Base-by-base conservation (phyloP, 169 alveolate species). In the Cryptosporidium andersoni region DNA sequence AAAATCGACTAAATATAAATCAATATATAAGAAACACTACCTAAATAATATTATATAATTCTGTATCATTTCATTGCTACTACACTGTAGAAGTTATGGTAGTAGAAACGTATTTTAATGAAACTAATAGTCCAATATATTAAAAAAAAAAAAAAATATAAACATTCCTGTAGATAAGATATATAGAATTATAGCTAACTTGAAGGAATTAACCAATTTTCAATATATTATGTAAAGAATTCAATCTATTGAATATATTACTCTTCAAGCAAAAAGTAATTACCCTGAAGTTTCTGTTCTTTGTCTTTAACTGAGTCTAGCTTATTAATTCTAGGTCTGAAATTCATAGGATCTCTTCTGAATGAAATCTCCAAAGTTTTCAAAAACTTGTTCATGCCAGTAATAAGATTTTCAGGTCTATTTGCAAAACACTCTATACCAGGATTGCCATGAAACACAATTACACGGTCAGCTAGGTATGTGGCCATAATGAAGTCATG, bases 401-500 rank as follows among this genome's bases (percentile, higher is more conserved):
- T 88, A 53, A 96, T 92, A 80, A 96, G 88, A 36, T 93, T 92
- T 88, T 95, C 94, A 16, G 99, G 99, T 4, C 95, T 48, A 40
- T 81, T 82, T 8, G 97, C 96, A 52, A 62, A 81, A 80, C 98
- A 93, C 39, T 95, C 95, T 51, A 92, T 92, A 74, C 99, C 99
- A 1, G 99, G 99, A 37, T 92, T 89, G 0, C 99, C 99, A 51
- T 96, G 99, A 89, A 95, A 98, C 48, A 98, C 99, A 16, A 98
- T 95, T 64, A 98, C 99, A 51, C 99, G 96, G 89, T 98, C 99
- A 47, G 99, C 99, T 58, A 98, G 92, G 92, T 98, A 98, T 16
- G 99, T 97, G 40, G 99, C 99, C 99, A 98, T 98, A 91, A 98
- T 98, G 91, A 98, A 98, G 89, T 98, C 99, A 89, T 98, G 99